Evolutionary conservation across 306 rosid genomes (phyloP), one percentile per base, ranked within the genome.

Genomic region (Chamaecrista fasciculata): DNA sequence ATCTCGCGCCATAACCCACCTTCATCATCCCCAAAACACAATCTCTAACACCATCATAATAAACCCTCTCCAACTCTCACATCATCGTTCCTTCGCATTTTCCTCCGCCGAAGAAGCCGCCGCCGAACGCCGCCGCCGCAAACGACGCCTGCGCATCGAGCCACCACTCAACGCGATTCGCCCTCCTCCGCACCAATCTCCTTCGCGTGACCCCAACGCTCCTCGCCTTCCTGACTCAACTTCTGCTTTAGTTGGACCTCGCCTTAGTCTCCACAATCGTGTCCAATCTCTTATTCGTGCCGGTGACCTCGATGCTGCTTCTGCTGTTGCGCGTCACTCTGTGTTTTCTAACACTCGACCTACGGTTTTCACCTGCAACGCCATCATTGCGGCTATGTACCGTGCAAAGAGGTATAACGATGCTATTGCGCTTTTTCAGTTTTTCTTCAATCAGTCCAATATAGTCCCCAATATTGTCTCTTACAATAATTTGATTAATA

Each of bases 281-380:
- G 98, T 93, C 34, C 97, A 93, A 75, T 88, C 98, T 46, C 87
- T 93, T 2, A 93, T 93, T 63, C 95, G 98, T 1, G 98, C 98
- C 0, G 87, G 82, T 5, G 97, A 93, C 73, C 96, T 93, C 8
- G 96, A 93, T 33, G 91, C 97, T 1, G 97, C 98, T 31, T 86
- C 97, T 4, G 76, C 85, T 2, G 73, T 85, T 0, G 94, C 97
- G n/a, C 92, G 98, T 1, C 90, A 83, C 77, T 84, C 98, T 0
- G 90, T 90, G 2, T 93, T 86, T 80, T 93, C 98, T 2, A 71
- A 73, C n/a, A 93, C 93, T 0, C 96, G 96, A 5, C 98, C 98
- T n/a, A 93, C 98, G 7, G 98, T 93, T 8, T 90, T 88, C 84
- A 93, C 98, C n/a, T 93, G 98, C 80, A 93, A 93, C 36, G 98